These are phyloP conservation scores for Hymenoscyphus scutula DNA, from an alignment of 2,329 filamentous ascomycete species.

Conservation along the genomic window DNA sequence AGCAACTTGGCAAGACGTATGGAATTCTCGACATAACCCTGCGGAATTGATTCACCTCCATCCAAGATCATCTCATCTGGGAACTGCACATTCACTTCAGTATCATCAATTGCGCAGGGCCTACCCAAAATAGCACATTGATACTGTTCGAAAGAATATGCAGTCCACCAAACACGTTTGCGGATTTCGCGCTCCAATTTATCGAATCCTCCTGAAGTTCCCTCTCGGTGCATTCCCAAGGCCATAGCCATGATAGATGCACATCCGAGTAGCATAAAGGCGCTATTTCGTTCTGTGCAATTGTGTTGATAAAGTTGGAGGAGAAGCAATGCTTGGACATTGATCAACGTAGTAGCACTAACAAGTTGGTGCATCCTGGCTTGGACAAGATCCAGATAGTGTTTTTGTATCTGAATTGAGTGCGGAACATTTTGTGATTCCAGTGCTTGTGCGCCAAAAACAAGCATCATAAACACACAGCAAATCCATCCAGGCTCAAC, in stretches of 20 bases:
- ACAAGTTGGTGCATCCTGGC: conserved; percentile 39
- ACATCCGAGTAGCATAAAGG: conserved; percentile 42
- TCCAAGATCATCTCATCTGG: conserved; percentile 34
- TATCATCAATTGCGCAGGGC: conserved; percentile 33
- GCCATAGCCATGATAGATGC: conserved; percentile 44
- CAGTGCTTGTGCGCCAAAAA: conserved; percentile 42
- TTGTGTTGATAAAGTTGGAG: conserved; percentile 43
- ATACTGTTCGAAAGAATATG: conserved; percentile 33
- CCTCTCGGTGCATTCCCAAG: conserved; percentile 45
- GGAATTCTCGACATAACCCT: conserved; percentile 29
- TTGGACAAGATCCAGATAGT: conserved; percentile 37
- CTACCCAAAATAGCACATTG: conserved; percentile 34
- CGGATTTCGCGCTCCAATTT: conserved; percentile 31
- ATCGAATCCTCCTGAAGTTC: conserved; percentile 39
- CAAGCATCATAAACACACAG: conserved; percentile 42
- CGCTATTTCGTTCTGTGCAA: conserved; percentile 42
- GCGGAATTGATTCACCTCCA: conserved; percentile 27
- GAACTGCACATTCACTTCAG: conserved; percentile 31
- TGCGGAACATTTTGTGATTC: conserved; percentile 33
- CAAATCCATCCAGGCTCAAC: conserved; percentile 43
- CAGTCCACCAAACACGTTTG: conserved; percentile 35
- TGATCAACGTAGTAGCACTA: conserved; percentile 40
- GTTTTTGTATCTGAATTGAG: conserved; percentile 37
- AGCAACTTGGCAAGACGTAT: conserved; percentile 29
- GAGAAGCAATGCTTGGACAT: conserved; percentile 43